These are phyloP conservation scores for Ganoderma sinense DNA, from an alignment of 1,284 basidiomycete genomes.

Conservation along the genomic window DNA sequence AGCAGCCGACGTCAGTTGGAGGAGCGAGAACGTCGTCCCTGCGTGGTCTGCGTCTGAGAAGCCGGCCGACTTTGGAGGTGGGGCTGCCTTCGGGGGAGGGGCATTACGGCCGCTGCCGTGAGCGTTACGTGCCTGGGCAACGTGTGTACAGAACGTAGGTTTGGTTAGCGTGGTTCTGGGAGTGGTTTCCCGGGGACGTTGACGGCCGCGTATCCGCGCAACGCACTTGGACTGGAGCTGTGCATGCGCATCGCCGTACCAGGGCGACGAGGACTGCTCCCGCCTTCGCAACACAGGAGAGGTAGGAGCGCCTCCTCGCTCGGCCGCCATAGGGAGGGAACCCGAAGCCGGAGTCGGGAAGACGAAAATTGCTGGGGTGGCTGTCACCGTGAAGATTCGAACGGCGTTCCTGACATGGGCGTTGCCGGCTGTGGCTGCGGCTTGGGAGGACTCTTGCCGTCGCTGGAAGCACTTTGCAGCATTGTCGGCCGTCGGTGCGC, in stretches of 20 bases:
- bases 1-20: background rate
- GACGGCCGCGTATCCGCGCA: background rate
- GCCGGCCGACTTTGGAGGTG: background rate
- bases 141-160: background rate
- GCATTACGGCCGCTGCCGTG: background rate
- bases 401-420: constrained; percentile 1
- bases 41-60: background rate
- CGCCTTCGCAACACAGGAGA: background rate
- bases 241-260: background rate
- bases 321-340: background rate
- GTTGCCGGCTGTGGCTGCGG: background rate
- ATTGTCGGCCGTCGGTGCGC: background rate
- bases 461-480: background rate
- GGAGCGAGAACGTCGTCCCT: background rate
- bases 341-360: background rate
- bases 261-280: background rate
- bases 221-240: background rate
- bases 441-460: background rate
- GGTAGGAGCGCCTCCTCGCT: background rate
- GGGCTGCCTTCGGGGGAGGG: background rate
- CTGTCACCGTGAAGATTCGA: background rate
- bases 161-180: background rate
- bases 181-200: background rate
- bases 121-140: background rate
- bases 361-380: constrained; percentile 1